phyloP scores from a whole-genome alignment of 345 rosid species.

The Physaria fendleri region DNA sequence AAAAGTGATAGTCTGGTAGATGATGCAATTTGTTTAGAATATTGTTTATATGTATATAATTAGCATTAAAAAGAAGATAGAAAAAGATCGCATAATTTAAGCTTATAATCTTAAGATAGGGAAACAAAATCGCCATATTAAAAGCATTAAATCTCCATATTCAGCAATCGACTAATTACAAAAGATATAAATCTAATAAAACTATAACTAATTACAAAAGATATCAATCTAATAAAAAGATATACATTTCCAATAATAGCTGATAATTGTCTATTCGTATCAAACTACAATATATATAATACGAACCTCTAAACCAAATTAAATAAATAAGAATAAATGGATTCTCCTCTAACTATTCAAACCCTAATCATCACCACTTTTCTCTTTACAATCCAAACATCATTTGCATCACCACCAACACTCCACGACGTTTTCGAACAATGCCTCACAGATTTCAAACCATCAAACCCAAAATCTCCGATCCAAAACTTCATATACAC shows the following conservation, averaged over 20 bases:
- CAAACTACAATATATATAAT: neutral
- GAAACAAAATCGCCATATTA: neutral
- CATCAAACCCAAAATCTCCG: constrained; percentile 16
- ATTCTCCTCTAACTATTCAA: neutral
- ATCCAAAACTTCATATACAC: constrained; percentile 17
- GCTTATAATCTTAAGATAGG: neutral
- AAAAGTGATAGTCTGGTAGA: neutral
- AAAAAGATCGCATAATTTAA: neutral
- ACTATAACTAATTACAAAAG: too few species aligned
- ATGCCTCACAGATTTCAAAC: constrained; percentile 13
- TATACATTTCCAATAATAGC: too few species aligned
- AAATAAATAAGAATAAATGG: neutral
- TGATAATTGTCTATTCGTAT: constrained; percentile 6
- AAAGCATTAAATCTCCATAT: constrained; percentile 1
- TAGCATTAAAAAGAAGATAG: neutral
- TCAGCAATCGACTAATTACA: constrained; percentile 7
- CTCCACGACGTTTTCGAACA: constrained; percentile 8
- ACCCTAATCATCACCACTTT: constrained; percentile 5
- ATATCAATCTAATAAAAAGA: constrained; percentile 1
- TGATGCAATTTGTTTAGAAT: neutral
- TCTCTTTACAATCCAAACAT: constrained; percentile 4
- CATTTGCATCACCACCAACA: constrained; percentile 13
- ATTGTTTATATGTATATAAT: neutral
- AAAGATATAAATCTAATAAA: too few species aligned
- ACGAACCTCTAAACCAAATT: neutral